A percentile compares a stretch with the other conserved stretches of the same genome.
Evolutionary conservation across 2,329 filamentous ascomycete species (phyloP).

Genomic region (Corniculantispora saksenae): DNA sequence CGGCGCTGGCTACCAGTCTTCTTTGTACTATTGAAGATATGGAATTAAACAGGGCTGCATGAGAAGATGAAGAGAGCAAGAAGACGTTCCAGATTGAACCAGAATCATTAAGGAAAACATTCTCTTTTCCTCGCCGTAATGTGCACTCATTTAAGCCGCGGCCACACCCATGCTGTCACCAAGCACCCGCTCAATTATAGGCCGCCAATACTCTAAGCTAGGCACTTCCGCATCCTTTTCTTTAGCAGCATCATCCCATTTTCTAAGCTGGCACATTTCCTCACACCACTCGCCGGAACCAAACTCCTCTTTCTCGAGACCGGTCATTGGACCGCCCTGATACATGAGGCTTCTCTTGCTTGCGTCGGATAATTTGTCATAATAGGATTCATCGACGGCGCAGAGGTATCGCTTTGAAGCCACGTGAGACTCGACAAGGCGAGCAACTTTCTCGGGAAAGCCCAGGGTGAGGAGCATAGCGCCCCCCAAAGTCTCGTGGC

Average conservation of each 20-base stretch:
- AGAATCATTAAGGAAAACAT: no score
- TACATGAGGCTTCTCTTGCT: constrained; percentile 23
- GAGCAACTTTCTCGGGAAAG: constrained; percentile 21
- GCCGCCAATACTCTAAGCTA: constrained; percentile 11
- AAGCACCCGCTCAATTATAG: constrained; percentile 10
- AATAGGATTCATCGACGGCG: constrained; percentile 22
- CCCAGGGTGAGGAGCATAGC: constrained; percentile 22
- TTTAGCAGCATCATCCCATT: constrained; percentile 25
- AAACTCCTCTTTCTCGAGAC: constrained; percentile 18
- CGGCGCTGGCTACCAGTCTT: background rate
- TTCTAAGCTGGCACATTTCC: constrained; percentile 24
- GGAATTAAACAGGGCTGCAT: background rate
- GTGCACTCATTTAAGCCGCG: background rate
- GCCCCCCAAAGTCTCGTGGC: constrained; percentile 22
- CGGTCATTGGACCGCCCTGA: constrained; percentile 24
- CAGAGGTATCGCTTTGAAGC: constrained; percentile 25
- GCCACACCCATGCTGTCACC: background rate
- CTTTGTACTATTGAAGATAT: background rate
- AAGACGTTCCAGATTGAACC: no score
- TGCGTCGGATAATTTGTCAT: constrained; percentile 23
- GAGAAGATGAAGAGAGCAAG: no score
- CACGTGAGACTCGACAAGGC: constrained; percentile 25
- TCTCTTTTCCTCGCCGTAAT: background rate
- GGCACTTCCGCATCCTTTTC: constrained; percentile 7
- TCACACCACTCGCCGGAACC: constrained; percentile 17